These are phyloP conservation scores for Solanum gandarillasii DNA, from an alignment of 257 asterid species.

Conservation along the genomic window DNA sequence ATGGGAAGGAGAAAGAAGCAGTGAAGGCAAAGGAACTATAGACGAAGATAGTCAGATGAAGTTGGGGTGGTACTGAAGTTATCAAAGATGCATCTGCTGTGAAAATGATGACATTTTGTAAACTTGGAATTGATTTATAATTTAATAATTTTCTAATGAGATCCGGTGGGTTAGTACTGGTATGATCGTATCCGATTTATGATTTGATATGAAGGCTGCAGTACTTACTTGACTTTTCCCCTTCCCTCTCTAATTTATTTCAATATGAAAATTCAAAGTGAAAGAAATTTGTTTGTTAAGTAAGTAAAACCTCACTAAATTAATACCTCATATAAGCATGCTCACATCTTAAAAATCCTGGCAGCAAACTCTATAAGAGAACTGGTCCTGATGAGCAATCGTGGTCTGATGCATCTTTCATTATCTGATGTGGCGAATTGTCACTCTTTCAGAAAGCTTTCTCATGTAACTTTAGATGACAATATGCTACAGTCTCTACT, in stretches of 20 bases:
- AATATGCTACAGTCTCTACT: not conserved
- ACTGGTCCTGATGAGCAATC: not conserved
- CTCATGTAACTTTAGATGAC: not conserved
- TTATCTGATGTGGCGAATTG: not conserved
- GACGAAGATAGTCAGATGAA: not conserved
- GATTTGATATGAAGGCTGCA: not conserved
- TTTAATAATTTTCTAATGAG: not conserved
- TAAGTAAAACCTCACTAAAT: too few species aligned
- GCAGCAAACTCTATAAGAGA: not conserved
- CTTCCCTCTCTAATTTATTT: not conserved
- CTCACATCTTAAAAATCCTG: not conserved
- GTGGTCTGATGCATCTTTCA: not conserved
- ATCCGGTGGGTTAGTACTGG: not conserved
- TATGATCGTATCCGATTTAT: not conserved
- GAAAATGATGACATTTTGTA: not conserved
- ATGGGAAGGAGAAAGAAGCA: not conserved
- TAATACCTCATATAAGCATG: too few species aligned
- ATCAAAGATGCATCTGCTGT: not conserved
- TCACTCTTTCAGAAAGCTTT: not conserved
- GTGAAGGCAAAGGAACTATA: not conserved
- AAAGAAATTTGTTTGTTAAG: too few species aligned
- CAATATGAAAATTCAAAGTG: too few species aligned
- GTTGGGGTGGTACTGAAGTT: not conserved
- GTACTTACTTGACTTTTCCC: not conserved
- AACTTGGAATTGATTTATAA: not conserved